phyloP scores from a whole-genome alignment of 345 rosid genomes.

The Salix viminalis region DNA sequence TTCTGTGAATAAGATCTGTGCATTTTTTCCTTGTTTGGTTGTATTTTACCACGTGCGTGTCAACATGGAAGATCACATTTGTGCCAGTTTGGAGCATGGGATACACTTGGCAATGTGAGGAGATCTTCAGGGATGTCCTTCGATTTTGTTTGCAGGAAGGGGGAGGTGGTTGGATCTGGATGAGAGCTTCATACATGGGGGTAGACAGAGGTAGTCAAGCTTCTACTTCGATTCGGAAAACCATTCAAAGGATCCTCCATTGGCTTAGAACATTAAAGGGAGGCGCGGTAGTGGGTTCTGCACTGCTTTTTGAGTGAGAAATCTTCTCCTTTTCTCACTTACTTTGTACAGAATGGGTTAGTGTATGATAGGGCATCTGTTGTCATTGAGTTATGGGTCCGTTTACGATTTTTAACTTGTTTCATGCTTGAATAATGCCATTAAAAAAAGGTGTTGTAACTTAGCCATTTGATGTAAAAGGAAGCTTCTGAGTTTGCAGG shows the following conservation, averaged over 20 bases:
- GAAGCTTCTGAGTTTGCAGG: no score
- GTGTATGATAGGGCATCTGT: neutral
- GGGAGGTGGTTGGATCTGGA: neutral
- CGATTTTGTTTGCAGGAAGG: neutral
- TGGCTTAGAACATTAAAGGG: neutral
- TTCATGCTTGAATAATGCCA: no score
- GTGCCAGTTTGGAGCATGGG: neutral
- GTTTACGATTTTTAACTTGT: neutral
- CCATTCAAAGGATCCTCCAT: neutral
- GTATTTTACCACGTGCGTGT: neutral
- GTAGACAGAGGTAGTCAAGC: neutral
- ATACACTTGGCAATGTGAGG: neutral
- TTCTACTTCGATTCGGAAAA: neutral
- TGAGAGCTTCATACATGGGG: neutral
- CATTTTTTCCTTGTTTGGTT: neutral
- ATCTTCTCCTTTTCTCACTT: neutral
- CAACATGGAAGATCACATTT: neutral
- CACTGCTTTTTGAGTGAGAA: neutral
- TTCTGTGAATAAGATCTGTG: slow-evolving; percentile 19
- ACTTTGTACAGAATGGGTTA: neutral
- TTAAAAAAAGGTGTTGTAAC: no score
- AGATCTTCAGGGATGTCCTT: neutral
- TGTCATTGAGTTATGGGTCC: neutral
- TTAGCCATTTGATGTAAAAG: no score
- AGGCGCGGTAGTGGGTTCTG: neutral